Base-by-base conservation (phyloP, 331 rosid species). In the Saraca asoca region DNA sequence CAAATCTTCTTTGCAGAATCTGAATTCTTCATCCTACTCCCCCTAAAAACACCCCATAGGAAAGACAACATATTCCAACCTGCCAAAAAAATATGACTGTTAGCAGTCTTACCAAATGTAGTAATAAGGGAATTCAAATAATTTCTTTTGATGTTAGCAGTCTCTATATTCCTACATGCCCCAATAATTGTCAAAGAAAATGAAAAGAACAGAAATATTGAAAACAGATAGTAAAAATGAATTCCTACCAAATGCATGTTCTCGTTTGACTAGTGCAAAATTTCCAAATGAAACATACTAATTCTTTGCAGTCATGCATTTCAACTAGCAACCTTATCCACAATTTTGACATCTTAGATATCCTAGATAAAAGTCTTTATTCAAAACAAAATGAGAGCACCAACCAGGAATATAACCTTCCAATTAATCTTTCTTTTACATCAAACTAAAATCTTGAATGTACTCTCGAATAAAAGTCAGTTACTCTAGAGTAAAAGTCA, bases 1-100 rank as follows among this genome's bases (percentile, higher is more conserved):
- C 57, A 58, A 7, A 58, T 61, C 68, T 75, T 75, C 75, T 83
- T 76, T 19, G 77, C 69, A 29, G 86, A 81, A 69, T 85, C 89
- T 39, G 83, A 69, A 73, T 78, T 66, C 72, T 70, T 79, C 50
- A 35, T 57, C 82, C 78, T 89, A 64, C 72, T 78, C 49, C 91
- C 93, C 78, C 81, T 85, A 80, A 93, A 89, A 62, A 89, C 87
- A 31, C 98, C 98, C 98, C 98, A 93, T 64, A 93, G 75, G 87
- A 77, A 93, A 76, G 80, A 87, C 58, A 93, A 73, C 83, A 78
- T 89, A 82, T 93, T 93, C 98, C 98, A 93, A 79, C 96, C 98
- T 93, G 90, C 65, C 67, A 83, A 62, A 48, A 62, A 68, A 52
- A 70, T 15, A 39, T 59, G 57, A 66, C 16, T 39, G 42, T 68